Evolutionary conservation across 1,284 basidiomycete genomes (phyloP), one percentile per base, ranked within the genome.

Genomic region (Athelia psychrophila): DNA sequence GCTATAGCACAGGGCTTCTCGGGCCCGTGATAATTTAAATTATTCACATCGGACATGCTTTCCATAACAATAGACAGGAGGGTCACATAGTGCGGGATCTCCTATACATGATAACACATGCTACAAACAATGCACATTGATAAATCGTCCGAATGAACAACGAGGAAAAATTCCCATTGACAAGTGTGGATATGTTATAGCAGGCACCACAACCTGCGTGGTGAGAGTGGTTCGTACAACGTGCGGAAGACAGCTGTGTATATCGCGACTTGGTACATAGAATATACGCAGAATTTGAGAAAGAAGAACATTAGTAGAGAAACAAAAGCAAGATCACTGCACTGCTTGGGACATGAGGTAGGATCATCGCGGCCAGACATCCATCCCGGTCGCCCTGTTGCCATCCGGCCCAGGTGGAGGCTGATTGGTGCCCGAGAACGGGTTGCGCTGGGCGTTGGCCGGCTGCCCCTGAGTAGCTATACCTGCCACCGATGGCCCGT

Each of bases 331-430:
- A 51, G 50, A 50, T 50, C 50, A 40, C 49, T 50, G 50, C 51
- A 40, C 52, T 30, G 50, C 48, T n/a, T n/a, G n/a, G n/a, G n/a
- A n/a, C n/a, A 49, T 44, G 33, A 51, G 6, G 20, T 6, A 6
- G 20, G 20, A 44, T 84, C 72, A 89, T 75, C 87, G 81, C 56
- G 83, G 81, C 88, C 88, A 91, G 50, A 81, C 65, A 66, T 90
- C 87, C 80, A 88, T 84, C 54, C 80, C 84, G 60, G 83, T 86
- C 57, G 80, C 71, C 63, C 84, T 76, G 62, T 86, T 74, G 40
- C 68, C 68, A 54, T 86, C 86, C 68, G 72, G 67, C 27, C 67
- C 58, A 51, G 69, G 74, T 51, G 71, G 71, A 38, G 69, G 54
- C 5, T 6, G 20, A 50, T 78, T 75, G 30, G 68, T 57, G 30